These are phyloP conservation scores for Pigoraptor vietnamica DNA, from an alignment of 78 protist genomes.

Conservation along the genomic window DNA sequence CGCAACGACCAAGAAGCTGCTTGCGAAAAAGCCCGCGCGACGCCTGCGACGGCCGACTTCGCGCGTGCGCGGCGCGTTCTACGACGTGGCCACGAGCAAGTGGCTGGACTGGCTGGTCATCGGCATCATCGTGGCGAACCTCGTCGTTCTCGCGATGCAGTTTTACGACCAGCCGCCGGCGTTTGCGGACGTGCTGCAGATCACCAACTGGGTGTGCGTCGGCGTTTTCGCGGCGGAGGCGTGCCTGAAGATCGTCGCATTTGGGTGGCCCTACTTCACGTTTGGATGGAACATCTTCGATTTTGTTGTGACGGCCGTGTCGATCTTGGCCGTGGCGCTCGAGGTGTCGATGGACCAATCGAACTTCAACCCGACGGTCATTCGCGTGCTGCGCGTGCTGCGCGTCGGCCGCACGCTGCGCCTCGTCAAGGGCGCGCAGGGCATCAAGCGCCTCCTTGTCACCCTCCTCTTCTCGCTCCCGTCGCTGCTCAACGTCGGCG, in stretches of 20 bases:
- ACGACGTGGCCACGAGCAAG: background rate
- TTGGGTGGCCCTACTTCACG: background rate
- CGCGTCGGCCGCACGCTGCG: slow-evolving; percentile 9
- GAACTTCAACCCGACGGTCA: background rate
- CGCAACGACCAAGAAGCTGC: background rate
- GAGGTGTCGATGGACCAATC: background rate
- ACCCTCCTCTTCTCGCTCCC: slow-evolving; percentile 27
- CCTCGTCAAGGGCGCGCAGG: background rate
- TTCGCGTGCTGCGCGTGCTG: slow-evolving; percentile 7
- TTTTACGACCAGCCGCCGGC: background rate
- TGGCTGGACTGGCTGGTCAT: background rate
- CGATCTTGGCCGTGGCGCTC: background rate
- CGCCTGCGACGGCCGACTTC: background rate
- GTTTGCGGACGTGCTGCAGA: background rate
- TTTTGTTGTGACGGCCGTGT: background rate
- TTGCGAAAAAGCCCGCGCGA: too few relatives aligned
- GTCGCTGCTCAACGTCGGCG: slow-evolving; percentile 18
- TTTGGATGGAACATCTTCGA: slow-evolving; percentile 28
- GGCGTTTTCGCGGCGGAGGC: slow-evolving; percentile 18
- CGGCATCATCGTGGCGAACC: slow-evolving; percentile 4
- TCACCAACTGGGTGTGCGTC: background rate
- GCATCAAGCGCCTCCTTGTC: slow-evolving; percentile 1
- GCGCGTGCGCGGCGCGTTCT: background rate
- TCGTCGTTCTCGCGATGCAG: slow-evolving; percentile 7
- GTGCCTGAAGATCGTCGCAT: background rate